Conservation (phyloP, 495 filamentous ascomycete genomes). For the Stereocaulon alpinum region DNA sequence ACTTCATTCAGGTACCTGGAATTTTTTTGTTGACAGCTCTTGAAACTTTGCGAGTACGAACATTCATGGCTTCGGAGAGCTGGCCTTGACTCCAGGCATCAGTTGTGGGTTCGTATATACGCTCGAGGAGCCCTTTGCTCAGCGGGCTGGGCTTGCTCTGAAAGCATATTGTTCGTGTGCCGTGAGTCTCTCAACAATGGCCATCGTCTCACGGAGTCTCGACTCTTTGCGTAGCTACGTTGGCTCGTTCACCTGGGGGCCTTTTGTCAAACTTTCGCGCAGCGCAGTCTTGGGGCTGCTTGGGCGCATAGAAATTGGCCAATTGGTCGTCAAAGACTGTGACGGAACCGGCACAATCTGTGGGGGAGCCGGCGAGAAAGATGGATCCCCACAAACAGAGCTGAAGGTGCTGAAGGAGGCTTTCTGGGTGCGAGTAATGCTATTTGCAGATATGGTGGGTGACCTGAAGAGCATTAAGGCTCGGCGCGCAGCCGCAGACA, state of each 20-base stretch:
- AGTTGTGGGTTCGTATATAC: background rate
- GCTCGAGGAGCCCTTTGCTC: background rate
- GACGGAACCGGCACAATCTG: constrained; percentile 31
- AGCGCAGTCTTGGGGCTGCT: constrained; percentile 31
- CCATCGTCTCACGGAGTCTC: constrained; percentile 16
- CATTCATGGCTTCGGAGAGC: background rate
- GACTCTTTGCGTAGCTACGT: constrained; percentile 18
- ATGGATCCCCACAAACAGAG: constrained; percentile 26
- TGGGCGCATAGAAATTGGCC: constrained; percentile 31
- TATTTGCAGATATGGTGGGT: constrained; percentile 54
- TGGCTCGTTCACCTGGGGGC: constrained; percentile 32
- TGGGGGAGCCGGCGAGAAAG: constrained; percentile 21
- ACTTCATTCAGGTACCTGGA: constrained; percentile 11
- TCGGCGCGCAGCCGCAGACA: background rate
- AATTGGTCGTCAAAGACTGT: constrained; percentile 30
- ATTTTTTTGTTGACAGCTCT: background rate
- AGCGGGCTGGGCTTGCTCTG: background rate
- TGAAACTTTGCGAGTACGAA: constrained; percentile 4
- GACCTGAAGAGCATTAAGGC: background rate
- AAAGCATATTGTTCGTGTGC: background rate
- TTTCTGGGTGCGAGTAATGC: constrained; percentile 54
- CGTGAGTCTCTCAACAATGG: constrained; percentile 11
- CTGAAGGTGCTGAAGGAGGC: constrained; percentile 47
- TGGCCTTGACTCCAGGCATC: background rate
- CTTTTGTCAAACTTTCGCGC: constrained; percentile 32